Base-by-base conservation (phyloP, 371 early-diverging fungal genomes). In the Mycotypha africana region DNA sequence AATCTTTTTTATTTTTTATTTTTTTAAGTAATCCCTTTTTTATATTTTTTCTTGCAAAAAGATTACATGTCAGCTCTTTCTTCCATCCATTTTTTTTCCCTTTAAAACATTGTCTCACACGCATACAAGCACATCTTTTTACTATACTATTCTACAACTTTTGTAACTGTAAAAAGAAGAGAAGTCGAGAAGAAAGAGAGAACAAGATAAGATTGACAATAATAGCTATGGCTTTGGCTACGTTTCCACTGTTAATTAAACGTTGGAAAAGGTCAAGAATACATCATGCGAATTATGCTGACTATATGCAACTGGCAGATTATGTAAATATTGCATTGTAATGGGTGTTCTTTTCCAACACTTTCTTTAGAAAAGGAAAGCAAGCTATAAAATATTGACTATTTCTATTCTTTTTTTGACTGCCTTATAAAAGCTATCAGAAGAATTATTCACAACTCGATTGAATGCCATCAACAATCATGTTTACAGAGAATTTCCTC, bases 401-500 rank as follows among this genome's bases (percentile, higher is more conserved):
- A n/a, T 43, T 16, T 45, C 14, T 23, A 30, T 35, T n/a, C n/a
- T n/a, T n/a, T n/a, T n/a, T n/a, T n/a, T n/a, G n/a, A n/a, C n/a
- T n/a, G n/a, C n/a, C n/a, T n/a, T n/a, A n/a, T n/a, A n/a, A 17
- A 46, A 70, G 70, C 19, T 70, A n/a, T 42, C 70, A 1, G 46
- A 53, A 22, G 70, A 65, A 19, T 22, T 49, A 9, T 63, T 70
- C 31, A 31, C 58, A 10, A 24, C 48, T 9, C 49, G 66, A 22
- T 32, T 66, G 34, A 35, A 35, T 14, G 28, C 53, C 11, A 51
- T 70, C 21, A 37, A 59, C 9, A 15, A 45, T n/a, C 49, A 65
- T 49, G 46, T 61, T 22, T 31, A 43, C 4, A 48, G 25, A 15
- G 49, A 49, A 36, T 70, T 53, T 21, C 70, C 70, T 4, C 58